Evolutionary conservation across 768 basidiomycete genomes (phyloP), one percentile per base, ranked within the genome.

Genomic region (Collybiopsis luxurians): DNA sequence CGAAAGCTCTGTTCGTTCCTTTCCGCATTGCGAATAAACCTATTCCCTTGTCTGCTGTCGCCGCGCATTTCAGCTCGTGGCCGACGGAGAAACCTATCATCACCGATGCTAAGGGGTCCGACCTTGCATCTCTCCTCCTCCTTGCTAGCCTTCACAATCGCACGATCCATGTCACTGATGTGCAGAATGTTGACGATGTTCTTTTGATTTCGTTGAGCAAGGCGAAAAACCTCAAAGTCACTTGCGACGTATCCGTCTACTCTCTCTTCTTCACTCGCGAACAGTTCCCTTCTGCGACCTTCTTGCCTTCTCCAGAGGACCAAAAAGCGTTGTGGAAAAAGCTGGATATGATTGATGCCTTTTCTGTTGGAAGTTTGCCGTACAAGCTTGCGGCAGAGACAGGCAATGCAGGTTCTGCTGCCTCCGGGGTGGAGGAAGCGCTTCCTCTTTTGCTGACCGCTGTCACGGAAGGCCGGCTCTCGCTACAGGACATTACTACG

Each of bases 221-320:
- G 75, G 87, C 88, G 40, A 95, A 94, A 75, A 79, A 90, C 12
- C 82, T 98, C 64, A 90, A 92, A 65, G 96, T 98, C 49, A 98
- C 96, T 2, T 98, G 96, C 70, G 97, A 99, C 63, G 92, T 97
- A 30, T 87, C 95, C 13, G 81, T 98, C 49, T 98, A 90, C 71
- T 82, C 92, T 17, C 75, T 99, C 53, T 98, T 97, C 83, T 95
- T 92, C 76, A 83, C 82, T 2, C 78, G 75, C 44, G 89, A 88
- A 53, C 79, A 91, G 58, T 95, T 84, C 75, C 86, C 88, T 1
- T 74, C 72, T 1, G 78, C 85, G 19, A 74, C 75, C 2, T 76
- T 79, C 61, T 79, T 97, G 38, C 95, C 95, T 2, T 79, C 89
- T 0, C 65, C 71, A 2, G 83, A 85, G 52, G 92, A 95, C 61